phyloP scores from a whole-genome alignment of 768 basidiomycete genomes.

The Pleurotus platypus region DNA sequence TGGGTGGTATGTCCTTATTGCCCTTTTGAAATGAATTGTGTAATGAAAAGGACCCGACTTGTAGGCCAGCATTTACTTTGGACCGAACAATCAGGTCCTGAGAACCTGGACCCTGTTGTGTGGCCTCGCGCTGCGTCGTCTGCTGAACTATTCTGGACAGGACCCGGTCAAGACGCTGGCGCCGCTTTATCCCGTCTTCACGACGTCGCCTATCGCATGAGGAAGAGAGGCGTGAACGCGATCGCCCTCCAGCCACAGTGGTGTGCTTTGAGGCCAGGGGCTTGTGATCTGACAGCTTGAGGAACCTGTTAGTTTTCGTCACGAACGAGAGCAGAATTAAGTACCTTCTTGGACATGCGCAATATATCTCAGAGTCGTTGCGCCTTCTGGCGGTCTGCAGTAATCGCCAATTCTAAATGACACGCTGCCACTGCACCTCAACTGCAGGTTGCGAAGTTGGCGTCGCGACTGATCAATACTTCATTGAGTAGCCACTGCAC shows the following conservation, averaged over 20 bases:
- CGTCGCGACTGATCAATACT: too few species aligned
- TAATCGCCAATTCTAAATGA: too few species aligned
- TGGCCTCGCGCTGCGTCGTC: slow-evolving; percentile 74
- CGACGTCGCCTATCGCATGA: slow-evolving; percentile 59
- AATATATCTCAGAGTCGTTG: too few species aligned
- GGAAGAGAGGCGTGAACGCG: slow-evolving; percentile 56
- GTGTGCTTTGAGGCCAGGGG: slow-evolving; percentile 64
- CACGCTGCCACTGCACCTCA: too few species aligned
- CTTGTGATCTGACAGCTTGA: slow-evolving; percentile 47
- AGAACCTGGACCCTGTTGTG: slow-evolving; percentile 61
- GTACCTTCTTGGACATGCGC: too few species aligned
- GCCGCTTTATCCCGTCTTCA: slow-evolving; percentile 64
- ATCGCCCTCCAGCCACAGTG: slow-evolving; percentile 66
- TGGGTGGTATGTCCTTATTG: slow-evolving; percentile 50
- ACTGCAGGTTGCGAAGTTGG: too few species aligned
- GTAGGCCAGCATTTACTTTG: slow-evolving; percentile 65
- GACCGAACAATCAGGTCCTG: slow-evolving; percentile 70
- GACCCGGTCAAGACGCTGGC: slow-evolving; percentile 35
- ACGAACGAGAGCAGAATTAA: too few species aligned
- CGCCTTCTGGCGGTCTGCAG: too few species aligned
- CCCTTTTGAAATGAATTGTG: not conserved
- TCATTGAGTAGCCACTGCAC: too few species aligned
- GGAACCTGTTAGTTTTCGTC: not conserved
- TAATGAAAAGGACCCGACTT: not conserved
- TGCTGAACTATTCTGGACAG: slow-evolving; percentile 79